A percentile compares a stretch with the other conserved stretches of the same genome.
Conservation (phyloP, 371 early-diverging fungal species). For the Rhizopus sp. region DNA sequence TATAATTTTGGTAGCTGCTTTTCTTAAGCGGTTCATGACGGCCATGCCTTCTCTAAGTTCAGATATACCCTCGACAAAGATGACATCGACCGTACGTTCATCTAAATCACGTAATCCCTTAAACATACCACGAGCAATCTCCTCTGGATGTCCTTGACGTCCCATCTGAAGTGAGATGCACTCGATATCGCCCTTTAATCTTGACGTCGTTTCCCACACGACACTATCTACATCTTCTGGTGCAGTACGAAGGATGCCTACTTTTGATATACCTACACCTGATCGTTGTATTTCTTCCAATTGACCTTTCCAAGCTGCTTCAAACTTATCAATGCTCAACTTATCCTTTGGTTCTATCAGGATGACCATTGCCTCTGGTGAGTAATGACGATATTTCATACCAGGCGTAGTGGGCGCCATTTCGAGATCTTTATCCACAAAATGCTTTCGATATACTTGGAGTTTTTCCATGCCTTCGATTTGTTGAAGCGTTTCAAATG, state of each 20-base stretch:
- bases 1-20: slow-evolving; percentile 79
- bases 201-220: slow-evolving; percentile 22
- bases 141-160: slow-evolving; percentile 52
- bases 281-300: slow-evolving; percentile 13
- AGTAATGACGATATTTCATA: slow-evolving; percentile 99
- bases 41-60: slow-evolving; percentile 90
- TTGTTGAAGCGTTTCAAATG: slow-evolving; percentile 72
- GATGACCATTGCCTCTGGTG: slow-evolving; percentile 88
- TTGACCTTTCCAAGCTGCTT: slow-evolving; percentile 26
- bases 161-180: slow-evolving; percentile 44
- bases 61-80: slow-evolving; percentile 88
- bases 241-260: slow-evolving; percentile 34
- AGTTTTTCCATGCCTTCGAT: slow-evolving; percentile 59
- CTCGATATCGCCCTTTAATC: slow-evolving; percentile 20
- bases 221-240: slow-evolving; percentile 17
- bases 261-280: slow-evolving; percentile 25
- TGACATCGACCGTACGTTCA: slow-evolving; percentile 65
- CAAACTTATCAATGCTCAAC: slow-evolving; percentile 20
- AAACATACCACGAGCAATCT: slow-evolving; percentile 85
- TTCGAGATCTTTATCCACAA: slow-evolving; percentile 72
- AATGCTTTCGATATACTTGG: slow-evolving; percentile 81
- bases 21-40: slow-evolving; percentile 97
- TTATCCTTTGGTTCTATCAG: slow-evolving; percentile 60
- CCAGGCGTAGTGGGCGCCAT: slow-evolving; percentile 94
- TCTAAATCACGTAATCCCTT: slow-evolving; percentile 84